Evolutionary conservation across 2,329 filamentous ascomycete species (phyloP).

Genomic region (Metarhizium sp.): DNA sequence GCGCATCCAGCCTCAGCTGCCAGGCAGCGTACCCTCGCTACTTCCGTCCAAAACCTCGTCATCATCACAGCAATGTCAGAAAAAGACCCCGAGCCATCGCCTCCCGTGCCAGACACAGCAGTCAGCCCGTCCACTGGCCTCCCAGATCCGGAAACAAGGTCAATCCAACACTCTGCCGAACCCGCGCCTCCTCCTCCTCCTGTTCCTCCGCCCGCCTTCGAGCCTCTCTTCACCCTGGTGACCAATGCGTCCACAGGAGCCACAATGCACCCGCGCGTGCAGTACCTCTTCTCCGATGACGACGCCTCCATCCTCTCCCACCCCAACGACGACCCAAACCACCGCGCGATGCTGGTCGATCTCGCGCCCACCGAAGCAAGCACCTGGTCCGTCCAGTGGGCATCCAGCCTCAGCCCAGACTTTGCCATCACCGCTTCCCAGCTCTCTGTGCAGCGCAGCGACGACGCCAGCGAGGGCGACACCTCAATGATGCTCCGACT

Average conservation of each 20-base stretch:
- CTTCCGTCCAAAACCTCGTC: neutral
- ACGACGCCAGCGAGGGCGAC: constrained; percentile 14
- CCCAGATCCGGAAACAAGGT: neutral
- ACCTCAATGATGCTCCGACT: constrained; percentile 23
- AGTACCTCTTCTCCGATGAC: constrained; percentile 92
- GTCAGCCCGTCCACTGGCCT: neutral
- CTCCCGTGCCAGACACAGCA: neutral
- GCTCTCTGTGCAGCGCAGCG: constrained; percentile 31
- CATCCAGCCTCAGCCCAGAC: constrained; percentile 61
- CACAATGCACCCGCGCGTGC: constrained; percentile 74
- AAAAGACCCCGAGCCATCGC: neutral
- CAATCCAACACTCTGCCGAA: neutral
- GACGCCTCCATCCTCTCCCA: constrained; percentile 64
- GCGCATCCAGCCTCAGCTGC: too few species aligned
- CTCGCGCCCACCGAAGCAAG: constrained; percentile 28
- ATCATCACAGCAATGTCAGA: neutral
- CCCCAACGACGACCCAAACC: constrained; percentile 38
- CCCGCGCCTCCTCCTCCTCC: neutral
- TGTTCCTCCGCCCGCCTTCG: constrained; percentile 37
- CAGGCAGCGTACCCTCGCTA: neutral
- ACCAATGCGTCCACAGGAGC: constrained; percentile 64
- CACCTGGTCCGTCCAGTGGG: constrained; percentile 50
- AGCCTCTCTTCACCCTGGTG: constrained; percentile 78
- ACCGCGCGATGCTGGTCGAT: constrained; percentile 48
- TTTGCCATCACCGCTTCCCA: constrained; percentile 53